Evolutionary conservation across 2,329 filamentous ascomycete genomes (phyloP).

Genomic region (Aureobasidium sp.): DNA sequence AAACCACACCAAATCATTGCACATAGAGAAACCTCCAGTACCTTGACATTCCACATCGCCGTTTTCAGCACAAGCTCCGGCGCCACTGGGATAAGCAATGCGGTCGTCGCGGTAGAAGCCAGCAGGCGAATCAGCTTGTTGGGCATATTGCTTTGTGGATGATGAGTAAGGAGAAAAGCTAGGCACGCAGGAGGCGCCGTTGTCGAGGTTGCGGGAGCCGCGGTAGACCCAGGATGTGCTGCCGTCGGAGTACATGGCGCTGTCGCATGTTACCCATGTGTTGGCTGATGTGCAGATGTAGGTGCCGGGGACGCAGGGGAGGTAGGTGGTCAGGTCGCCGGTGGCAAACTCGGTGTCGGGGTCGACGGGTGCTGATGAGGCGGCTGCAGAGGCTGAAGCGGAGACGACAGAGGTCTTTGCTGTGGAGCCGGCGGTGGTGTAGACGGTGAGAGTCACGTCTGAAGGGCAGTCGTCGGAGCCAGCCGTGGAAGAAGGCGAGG

Average conservation of each 20-base stretch:
- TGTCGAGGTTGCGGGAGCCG: slow-evolving; percentile 23
- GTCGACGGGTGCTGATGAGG: slow-evolving; percentile 9
- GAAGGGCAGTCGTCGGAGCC: background rate
- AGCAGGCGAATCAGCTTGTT: slow-evolving; percentile 19
- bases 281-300: slow-evolving; percentile 30
- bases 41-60: slow-evolving; percentile 22
- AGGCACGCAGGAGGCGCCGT: slow-evolving; percentile 30
- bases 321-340: slow-evolving; percentile 23
- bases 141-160: slow-evolving; percentile 16
- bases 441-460: slow-evolving; percentile 7
- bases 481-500: background rate
- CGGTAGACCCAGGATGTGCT: slow-evolving; percentile 25
- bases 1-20: slow-evolving; percentile 25
- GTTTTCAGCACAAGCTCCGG: slow-evolving; percentile 21
- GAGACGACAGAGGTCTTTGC: background rate
- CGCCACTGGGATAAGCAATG: slow-evolving; percentile 22
- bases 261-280: slow-evolving; percentile 30
- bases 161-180: slow-evolving; percentile 20
- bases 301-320: slow-evolving; percentile 31
- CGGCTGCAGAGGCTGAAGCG: background rate
- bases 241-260: slow-evolving; percentile 19
- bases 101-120: slow-evolving; percentile 26
- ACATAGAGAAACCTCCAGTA: slow-evolving; percentile 22
- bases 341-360: slow-evolving; percentile 18
- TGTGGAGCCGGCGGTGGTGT: slow-evolving; percentile 9